Evolutionary conservation across 768 basidiomycete genomes (phyloP).

Genomic region (Xanthoconium purpureum): DNA sequence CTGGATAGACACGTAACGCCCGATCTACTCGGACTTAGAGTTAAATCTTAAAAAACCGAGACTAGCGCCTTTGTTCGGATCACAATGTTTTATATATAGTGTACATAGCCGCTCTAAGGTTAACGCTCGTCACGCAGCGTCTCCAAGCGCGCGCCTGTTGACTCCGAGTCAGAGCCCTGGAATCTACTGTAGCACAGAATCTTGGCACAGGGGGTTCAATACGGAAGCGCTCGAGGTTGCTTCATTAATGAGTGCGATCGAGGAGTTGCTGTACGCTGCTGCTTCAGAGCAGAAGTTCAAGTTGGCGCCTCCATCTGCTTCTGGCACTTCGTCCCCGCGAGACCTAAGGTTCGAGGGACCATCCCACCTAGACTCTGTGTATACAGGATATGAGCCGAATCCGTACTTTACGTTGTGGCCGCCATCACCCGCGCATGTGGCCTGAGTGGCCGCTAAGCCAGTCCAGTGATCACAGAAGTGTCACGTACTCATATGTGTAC

Average conservation of each 20-base stretch:
- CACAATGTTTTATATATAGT: no score
- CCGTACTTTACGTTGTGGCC: not conserved
- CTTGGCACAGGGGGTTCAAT: not conserved
- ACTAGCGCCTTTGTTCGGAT: not conserved
- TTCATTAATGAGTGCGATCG: no score
- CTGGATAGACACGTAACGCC: conserved; percentile 1
- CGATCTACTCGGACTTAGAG: not conserved
- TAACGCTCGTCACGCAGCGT: not conserved
- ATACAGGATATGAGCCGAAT: not conserved
- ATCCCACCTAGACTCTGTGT: not conserved
- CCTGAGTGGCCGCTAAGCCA: no score
- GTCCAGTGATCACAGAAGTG: no score
- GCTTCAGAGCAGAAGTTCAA: no score
- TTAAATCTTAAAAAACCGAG: not conserved
- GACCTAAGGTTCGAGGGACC: no score
- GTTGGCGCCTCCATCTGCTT: no score
- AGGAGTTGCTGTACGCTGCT: not conserved
- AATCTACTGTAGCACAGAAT: not conserved
- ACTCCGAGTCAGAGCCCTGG: not conserved
- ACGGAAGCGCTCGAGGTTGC: not conserved
- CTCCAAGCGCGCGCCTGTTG: not conserved
- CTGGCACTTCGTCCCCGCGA: no score
- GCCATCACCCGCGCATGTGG: not conserved
- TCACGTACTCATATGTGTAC: no score
- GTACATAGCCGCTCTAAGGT: not conserved